Evolutionary conservation across 306 rosid genomes (phyloP), one percentile per base, ranked within the genome.

Genomic region (Lablab purpureus): DNA sequence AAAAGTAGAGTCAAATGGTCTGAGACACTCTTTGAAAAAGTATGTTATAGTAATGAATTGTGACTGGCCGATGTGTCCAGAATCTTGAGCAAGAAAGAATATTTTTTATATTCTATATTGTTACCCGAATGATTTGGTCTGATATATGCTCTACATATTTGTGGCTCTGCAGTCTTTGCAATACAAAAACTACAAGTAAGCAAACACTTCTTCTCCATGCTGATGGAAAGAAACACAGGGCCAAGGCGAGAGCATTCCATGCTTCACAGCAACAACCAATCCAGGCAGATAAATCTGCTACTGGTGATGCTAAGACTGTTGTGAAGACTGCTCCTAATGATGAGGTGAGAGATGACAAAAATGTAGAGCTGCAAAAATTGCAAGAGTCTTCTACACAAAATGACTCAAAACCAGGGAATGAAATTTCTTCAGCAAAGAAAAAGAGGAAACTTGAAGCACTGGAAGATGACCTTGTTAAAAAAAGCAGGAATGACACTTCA

Each of bases 161-260:
- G 62, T 83, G 47, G 43, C 51, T 56, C 78, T 76, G 73, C 91
- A 92, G 99, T 76, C 90, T 95, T 73, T 95, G 99, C 89, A 95
- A 92, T 32, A 88, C 96, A 0, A 91, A 75, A 73, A 88, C 97
- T 64, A 95, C 98, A 8, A 92, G 99, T 71, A 84, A 85, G 91
- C 99, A 95, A 87, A 40, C 98, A 10, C 87, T 92, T 75, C 89
- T 92, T 84, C 93, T 91, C 80, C 98, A 95, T 82, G 98, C 98
- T 4, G 99, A 95, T 78, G 99, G 99, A 83, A 95, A 95, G 94
- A 95, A 93, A 88, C 99, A 92, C 85, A 89, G 82, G 86, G 97
- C 85, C 25, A 95, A 87, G 87, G 98, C 96, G 82, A 81, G 94
- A 74, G 96, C 89, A 40, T 67, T 88, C 84, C 96, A 85, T 74